phyloP scores from a whole-genome alignment of 1,139 yeast species.

The Tardiomyces depauwii region DNA sequence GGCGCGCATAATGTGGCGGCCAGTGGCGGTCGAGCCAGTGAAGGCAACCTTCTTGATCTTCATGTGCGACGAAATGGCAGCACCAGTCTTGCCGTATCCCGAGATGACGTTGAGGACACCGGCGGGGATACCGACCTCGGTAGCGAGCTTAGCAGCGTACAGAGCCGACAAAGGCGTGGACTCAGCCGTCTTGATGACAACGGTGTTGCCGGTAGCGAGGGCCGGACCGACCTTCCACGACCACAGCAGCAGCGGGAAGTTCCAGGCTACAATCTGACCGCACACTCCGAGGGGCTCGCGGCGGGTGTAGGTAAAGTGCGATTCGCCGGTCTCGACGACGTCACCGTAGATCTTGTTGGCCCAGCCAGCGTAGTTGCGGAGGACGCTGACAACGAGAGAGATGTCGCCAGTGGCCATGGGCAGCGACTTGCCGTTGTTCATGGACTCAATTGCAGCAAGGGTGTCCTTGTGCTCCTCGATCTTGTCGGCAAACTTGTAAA shows the following conservation, averaged over 20 bases:
- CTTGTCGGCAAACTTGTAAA: constrained; percentile 54
- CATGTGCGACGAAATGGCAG: constrained; percentile 60
- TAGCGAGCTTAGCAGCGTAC: constrained; percentile 45
- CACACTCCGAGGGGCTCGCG: constrained; percentile 70
- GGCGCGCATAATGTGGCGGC: constrained; percentile 61
- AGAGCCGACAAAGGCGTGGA: constrained; percentile 75
- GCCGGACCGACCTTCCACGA: constrained; percentile 85
- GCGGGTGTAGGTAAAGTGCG: constrained; percentile 49
- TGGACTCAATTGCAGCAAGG: constrained; percentile 61
- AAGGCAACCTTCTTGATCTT: constrained; percentile 69
- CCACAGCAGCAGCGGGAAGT: constrained; percentile 76
- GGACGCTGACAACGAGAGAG: constrained; percentile 40
- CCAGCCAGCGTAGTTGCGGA: constrained; percentile 72
- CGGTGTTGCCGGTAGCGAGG: constrained; percentile 69
- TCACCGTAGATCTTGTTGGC: constrained; percentile 67
- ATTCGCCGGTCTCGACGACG: constrained; percentile 52
- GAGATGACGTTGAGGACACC: constrained; percentile 70
- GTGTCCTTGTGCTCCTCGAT: constrained; percentile 50
- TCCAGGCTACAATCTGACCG: constrained; percentile 83
- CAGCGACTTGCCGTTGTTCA: constrained; percentile 73
- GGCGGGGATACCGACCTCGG: constrained; percentile 66
- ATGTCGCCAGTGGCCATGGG: constrained; percentile 48
- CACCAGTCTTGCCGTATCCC: constrained; percentile 72
- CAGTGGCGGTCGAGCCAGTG: constrained; percentile 79
- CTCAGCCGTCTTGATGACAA: constrained; percentile 74